These are phyloP conservation scores for Xylariaceae sp. DNA, from an alignment of 2,329 filamentous ascomycete genomes.

Conservation along the genomic window DNA sequence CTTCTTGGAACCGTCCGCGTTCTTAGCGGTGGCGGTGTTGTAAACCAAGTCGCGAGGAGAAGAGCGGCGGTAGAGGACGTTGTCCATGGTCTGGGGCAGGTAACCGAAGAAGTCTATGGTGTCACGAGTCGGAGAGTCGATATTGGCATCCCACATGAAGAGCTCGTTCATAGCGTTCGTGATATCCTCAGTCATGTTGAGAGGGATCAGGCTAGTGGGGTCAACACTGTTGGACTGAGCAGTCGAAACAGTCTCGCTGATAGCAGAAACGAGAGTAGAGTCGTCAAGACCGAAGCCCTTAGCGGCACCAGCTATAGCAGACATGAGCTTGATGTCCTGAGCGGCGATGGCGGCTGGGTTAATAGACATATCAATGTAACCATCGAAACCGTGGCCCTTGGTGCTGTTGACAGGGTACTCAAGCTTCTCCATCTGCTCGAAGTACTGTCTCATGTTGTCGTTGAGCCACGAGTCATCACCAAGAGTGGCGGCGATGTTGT, in stretches of 20 bases:
- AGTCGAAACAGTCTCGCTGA: constrained; percentile 9
- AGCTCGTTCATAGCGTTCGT: constrained; percentile 22
- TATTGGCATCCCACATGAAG: constrained; percentile 45
- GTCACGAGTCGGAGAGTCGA: constrained; percentile 38
- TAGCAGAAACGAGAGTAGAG: constrained; percentile 6
- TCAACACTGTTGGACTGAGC: constrained; percentile 16
- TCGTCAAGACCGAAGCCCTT: constrained; percentile 17
- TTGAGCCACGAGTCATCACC: constrained; percentile 26
- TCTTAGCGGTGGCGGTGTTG: constrained; percentile 20
- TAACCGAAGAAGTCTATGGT: constrained; percentile 38
- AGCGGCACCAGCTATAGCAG: constrained; percentile 18
- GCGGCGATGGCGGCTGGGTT: constrained; percentile 15
- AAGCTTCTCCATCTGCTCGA: constrained; percentile 26
- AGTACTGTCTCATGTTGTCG: constrained; percentile 25
- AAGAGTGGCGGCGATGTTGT: constrained; percentile 37
- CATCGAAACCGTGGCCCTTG: constrained; percentile 27
- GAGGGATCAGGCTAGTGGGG: constrained; percentile 18
- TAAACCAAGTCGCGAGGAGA: constrained; percentile 47
- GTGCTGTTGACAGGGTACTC: constrained; percentile 33
- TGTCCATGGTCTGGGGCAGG: constrained; percentile 52
- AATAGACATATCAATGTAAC: constrained; percentile 22
- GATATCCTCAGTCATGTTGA: constrained; percentile 18
- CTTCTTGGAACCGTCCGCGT: constrained; percentile 44
- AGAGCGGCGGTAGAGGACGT: constrained; percentile 50
- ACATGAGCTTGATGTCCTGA: constrained; percentile 21